These are phyloP conservation scores for Tricholoma sp. DNA, from an alignment of 768 basidiomycete genomes.

Conservation along the genomic window DNA sequence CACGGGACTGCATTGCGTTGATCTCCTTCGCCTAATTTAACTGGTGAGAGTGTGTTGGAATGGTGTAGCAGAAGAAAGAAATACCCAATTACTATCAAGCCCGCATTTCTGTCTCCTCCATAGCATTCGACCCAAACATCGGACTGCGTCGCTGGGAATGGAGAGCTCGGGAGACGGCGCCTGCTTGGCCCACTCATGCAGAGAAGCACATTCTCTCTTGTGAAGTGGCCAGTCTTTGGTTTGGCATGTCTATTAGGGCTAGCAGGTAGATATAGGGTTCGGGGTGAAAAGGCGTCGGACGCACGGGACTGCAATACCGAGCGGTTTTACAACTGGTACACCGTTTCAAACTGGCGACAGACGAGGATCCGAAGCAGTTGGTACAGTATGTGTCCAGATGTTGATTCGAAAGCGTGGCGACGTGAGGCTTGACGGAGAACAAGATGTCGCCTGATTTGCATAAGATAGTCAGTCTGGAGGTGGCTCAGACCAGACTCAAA, in stretches of 20 bases:
- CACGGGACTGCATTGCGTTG: conserved; percentile 72
- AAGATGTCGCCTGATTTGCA: conserved; percentile 49
- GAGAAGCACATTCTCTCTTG: conserved; percentile 70
- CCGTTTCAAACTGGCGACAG: conserved; percentile 44
- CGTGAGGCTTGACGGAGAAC: conserved; percentile 52
- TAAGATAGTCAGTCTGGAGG: background rate
- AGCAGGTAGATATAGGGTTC: background rate
- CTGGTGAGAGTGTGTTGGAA: background rate
- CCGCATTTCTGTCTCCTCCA: conserved; percentile 60
- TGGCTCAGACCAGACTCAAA: background rate
- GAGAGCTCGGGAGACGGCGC: conserved; percentile 42
- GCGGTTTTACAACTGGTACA: conserved; percentile 70
- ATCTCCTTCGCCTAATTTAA: conserved; percentile 53
- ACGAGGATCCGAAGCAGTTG: conserved; percentile 46
- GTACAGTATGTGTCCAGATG: conserved; percentile 66
- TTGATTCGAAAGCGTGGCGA: conserved; percentile 58
- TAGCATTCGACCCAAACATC: conserved; percentile 72
- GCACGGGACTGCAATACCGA: conserved; percentile 72
- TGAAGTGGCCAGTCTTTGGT: conserved; percentile 69
- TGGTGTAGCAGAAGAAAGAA: conserved; percentile 14
- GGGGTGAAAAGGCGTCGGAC: conserved; percentile 18
- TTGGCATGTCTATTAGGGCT: conserved; percentile 54
- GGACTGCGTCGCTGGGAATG: conserved; percentile 71
- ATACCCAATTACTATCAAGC: conserved; percentile 50
- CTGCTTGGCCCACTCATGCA: conserved; percentile 50